Conservation (phyloP, 352 stramenopile species). For the Aphanomyces invadans region DNA sequence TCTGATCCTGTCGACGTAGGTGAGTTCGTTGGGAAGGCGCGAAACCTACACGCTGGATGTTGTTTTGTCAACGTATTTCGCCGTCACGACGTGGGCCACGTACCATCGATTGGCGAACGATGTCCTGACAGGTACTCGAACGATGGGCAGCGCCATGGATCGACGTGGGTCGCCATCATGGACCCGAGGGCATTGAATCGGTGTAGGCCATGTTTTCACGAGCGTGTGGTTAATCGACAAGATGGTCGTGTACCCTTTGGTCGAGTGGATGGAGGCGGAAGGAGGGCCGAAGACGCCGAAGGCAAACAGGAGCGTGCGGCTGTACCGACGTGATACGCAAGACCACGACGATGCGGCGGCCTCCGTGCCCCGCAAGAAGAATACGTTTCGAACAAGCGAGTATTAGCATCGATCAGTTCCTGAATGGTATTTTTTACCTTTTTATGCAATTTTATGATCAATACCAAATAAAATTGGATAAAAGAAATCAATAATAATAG, state of each 20-base stretch:
- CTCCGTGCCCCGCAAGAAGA: neutral
- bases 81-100: conserved; percentile 14
- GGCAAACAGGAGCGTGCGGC: neutral
- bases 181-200: too few species aligned
- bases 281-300: neutral
- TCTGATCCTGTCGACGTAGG: neutral
- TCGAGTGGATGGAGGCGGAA: conserved; percentile 19
- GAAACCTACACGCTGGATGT: conserved; percentile 21
- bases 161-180: too few species aligned
- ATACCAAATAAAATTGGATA: too few species aligned
- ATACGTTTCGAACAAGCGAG: conserved; percentile 20
- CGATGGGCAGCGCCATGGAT: too few species aligned
- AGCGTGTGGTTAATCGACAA: conserved; percentile 21
- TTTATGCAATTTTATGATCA: too few species aligned
- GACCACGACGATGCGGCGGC: neutral
- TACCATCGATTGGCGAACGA: conserved; percentile 21
- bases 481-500: too few species aligned
- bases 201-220: conserved; percentile 9
- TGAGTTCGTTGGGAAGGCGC: conserved; percentile 10
- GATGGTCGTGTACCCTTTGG: conserved; percentile 16
- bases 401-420: too few species aligned
- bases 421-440: too few species aligned
- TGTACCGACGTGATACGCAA: conserved; percentile 16
- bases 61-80: conserved; percentile 18
- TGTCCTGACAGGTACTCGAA: conserved; percentile 16